Percentiles rank a stretch among this genome's conserved stretches.
Evolutionary conservation across 768 basidiomycete species (phyloP).

Genomic region (Cyclocybe aegerita): DNA sequence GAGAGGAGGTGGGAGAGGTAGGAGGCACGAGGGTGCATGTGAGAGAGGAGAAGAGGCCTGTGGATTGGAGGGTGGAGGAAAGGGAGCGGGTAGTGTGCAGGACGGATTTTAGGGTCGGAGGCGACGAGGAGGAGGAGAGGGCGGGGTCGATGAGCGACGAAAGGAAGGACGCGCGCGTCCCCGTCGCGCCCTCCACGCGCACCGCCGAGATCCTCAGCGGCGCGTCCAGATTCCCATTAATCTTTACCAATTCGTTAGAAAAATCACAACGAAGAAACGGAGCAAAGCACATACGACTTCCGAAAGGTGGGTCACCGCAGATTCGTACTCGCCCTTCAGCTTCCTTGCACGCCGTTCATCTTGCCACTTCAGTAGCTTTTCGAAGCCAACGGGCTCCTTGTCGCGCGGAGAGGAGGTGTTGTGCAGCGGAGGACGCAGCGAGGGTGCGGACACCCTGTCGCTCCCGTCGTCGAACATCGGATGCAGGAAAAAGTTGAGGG

Average conservation of each 20-base stretch:
- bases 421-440: slow-evolving; percentile 45
- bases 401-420: slow-evolving; percentile 55
- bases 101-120: slow-evolving; percentile 57
- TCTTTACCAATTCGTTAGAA: slow-evolving; percentile 35
- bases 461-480: too few species aligned
- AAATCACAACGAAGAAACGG: neutral
- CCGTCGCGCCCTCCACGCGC: slow-evolving; percentile 73
- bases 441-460: too few species aligned
- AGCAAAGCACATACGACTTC: slow-evolving; percentile 23
- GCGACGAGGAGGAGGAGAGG: slow-evolving; percentile 14
- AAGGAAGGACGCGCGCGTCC: slow-evolving; percentile 81
- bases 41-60: slow-evolving; percentile 76
- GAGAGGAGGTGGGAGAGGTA: slow-evolving; percentile 59
- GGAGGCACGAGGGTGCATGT: slow-evolving; percentile 32
- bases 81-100: slow-evolving; percentile 71
- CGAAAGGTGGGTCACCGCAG: slow-evolving; percentile 28
- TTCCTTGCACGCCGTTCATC: slow-evolving; percentile 68
- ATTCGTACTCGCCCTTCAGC: slow-evolving; percentile 78
- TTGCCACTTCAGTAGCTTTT: slow-evolving; percentile 68
- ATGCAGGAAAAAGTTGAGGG: too few species aligned
- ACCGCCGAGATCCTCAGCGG: slow-evolving; percentile 74
- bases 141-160: slow-evolving; percentile 74
- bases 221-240: slow-evolving; percentile 64
- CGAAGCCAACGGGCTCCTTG: slow-evolving; percentile 52
- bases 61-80: slow-evolving; percentile 60